A percentile compares a stretch with the other conserved stretches of the same genome.
These are phyloP conservation scores for Nicotiana tabacum DNA, from an alignment of 257 asterid species.

Conservation along the genomic window DNA sequence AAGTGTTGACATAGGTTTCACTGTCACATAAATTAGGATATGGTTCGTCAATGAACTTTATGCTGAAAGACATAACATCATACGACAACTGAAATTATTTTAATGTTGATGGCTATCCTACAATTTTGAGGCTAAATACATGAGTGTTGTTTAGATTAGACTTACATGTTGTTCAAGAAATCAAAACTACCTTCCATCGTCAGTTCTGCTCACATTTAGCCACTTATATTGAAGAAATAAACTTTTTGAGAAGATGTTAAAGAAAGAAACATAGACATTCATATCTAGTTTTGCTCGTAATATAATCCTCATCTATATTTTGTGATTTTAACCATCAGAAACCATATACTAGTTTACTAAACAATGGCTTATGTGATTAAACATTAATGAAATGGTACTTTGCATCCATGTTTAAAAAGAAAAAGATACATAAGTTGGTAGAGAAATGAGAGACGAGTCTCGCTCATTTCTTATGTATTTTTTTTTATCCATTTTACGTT, in stretches of 20 bases:
- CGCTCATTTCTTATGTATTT: background rate
- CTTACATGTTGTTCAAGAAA: background rate
- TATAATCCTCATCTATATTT: background rate
- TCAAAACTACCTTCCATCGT: background rate
- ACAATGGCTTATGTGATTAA: background rate
- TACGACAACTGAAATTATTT: background rate
- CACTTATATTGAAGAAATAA: background rate
- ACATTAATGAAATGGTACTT: background rate
- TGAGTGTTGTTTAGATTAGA: background rate
- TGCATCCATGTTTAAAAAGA: background rate
- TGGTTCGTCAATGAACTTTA: background rate
- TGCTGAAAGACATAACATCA: background rate
- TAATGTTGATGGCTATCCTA: background rate
- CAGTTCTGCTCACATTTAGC: background rate
- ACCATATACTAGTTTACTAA: no score
- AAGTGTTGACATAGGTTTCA: conserved; percentile 93
- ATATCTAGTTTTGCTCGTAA: background rate
- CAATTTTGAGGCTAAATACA: background rate
- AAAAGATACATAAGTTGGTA: background rate
- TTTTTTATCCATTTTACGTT: background rate
- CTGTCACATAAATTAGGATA: conserved; percentile 30
- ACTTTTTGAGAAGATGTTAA: background rate
- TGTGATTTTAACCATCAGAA: background rate
- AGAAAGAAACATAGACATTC: background rate
- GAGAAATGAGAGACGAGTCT: background rate